Evolutionary conservation across 2,329 filamentous ascomycete species (phyloP).

Genomic region (Dactylella cylindrospora): DNA sequence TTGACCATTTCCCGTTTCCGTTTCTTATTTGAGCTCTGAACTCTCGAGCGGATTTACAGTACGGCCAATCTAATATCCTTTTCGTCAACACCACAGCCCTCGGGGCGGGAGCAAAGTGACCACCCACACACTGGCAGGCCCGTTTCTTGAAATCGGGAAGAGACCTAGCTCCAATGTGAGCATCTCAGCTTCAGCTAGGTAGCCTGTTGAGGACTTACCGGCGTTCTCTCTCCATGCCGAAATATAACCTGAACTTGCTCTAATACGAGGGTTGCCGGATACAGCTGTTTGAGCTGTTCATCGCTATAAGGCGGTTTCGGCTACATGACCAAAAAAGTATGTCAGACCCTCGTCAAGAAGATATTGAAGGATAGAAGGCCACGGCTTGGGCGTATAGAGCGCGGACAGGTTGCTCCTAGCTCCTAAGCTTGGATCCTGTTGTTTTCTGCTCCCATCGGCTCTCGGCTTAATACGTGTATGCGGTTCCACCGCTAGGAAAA

Average conservation of each 20-base stretch:
- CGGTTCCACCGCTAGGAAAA: too few relatives aligned
- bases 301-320: conserved; percentile 75
- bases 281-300: conserved; percentile 77
- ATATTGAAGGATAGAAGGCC: too few relatives aligned
- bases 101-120: background rate
- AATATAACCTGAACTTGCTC: conserved; percentile 86
- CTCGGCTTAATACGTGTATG: too few relatives aligned
- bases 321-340: too few relatives aligned
- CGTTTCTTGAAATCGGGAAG: conserved; percentile 80
- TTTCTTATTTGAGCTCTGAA: conserved; percentile 64
- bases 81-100: background rate
- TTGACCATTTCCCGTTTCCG: conserved; percentile 60
- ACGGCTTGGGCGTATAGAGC: too few relatives aligned
- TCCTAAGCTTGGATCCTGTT: too few relatives aligned
- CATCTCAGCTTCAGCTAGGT: background rate
- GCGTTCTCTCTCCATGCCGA: conserved; percentile 65
- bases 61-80: conserved; percentile 70
- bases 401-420: too few relatives aligned
- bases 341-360: too few relatives aligned
- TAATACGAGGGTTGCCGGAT: conserved; percentile 76
- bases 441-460: too few relatives aligned
- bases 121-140: conserved; percentile 59
- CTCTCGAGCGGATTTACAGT: conserved; percentile 75
- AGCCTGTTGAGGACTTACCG: background rate
- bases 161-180: conserved; percentile 57